phyloP scores from a whole-genome alignment of 179 eudicot species.

The Patellifolia procumbens region DNA sequence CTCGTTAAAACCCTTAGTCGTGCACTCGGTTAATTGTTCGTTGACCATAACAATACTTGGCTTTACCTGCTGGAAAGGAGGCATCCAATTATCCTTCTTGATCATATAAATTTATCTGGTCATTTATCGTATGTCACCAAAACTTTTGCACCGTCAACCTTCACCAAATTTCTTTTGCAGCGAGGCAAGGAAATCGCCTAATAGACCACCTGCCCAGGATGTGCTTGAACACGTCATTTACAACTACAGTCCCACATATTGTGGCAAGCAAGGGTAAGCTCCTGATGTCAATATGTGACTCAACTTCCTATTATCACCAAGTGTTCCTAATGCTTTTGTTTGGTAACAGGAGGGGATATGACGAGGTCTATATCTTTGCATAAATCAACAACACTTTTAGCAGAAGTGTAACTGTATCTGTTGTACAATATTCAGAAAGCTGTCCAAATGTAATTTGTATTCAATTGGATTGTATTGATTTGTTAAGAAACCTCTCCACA shows the following conservation, averaged over 20 bases:
- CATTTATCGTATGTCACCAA: not conserved
- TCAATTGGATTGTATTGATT: not conserved
- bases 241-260: slow-evolving; percentile 83
- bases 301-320: not conserved
- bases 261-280: slow-evolving; percentile 83
- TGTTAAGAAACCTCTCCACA: not conserved
- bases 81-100: not conserved
- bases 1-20: too few species aligned
- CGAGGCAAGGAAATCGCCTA: slow-evolving; percentile 87
- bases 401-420: not conserved
- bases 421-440: not conserved
- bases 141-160: not conserved
- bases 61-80: not conserved
- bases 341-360: slow-evolving; percentile 73
- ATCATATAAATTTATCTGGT: not conserved
- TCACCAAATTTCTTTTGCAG: slow-evolving; percentile 45
- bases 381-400: not conserved
- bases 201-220: slow-evolving; percentile 55
- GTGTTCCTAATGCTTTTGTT: slow-evolving; percentile 17
- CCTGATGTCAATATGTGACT: not conserved
- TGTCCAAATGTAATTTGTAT: not conserved
- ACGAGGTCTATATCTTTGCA: slow-evolving; percentile 83
- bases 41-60: not conserved
- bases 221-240: slow-evolving; percentile 83
- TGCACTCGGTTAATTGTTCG: too few species aligned